Conservation (phyloP, 75 land plant genomes). For the Sequoiadendron giganteum region DNA sequence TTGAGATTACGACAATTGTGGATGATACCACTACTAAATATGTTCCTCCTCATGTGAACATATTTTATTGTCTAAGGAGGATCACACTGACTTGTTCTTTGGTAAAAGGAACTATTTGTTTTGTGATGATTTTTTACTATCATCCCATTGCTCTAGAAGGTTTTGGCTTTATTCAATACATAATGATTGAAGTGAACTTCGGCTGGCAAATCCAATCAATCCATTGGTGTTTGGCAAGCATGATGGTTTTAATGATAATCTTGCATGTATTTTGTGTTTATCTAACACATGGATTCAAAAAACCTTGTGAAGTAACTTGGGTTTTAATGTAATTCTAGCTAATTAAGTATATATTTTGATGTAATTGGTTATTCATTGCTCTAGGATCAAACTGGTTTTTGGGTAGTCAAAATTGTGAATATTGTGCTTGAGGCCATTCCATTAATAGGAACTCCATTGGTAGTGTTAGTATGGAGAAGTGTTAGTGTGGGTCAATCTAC, state of each 20-base stretch:
- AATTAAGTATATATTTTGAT: too few relatives aligned
- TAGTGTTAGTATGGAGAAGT: too few relatives aligned
- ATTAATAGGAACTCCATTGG: too few relatives aligned
- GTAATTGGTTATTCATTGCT: too few relatives aligned
- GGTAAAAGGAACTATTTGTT: slow-evolving; percentile 6
- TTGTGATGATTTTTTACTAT: slow-evolving; percentile 6
- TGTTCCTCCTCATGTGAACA: slow-evolving; percentile 14
- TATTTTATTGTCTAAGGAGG: slow-evolving; percentile 6
- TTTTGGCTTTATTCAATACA: not conserved
- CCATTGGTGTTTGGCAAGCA: not conserved
- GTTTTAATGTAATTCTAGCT: too few relatives aligned
- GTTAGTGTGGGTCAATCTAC: too few relatives aligned
- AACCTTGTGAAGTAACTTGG: too few relatives aligned
- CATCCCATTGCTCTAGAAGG: not conserved
- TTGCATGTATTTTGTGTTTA: not conserved
- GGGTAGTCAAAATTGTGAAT: too few relatives aligned
- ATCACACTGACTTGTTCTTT: slow-evolving; percentile 7
- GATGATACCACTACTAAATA: slow-evolving; percentile 16
- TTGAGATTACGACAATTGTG: slow-evolving; percentile 4
- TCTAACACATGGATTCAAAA: too few relatives aligned
- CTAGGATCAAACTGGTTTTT: too few relatives aligned
- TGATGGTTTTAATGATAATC: slow-evolving; percentile 11
- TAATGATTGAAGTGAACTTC: too few relatives aligned
- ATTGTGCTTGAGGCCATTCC: too few relatives aligned
- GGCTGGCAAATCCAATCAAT: slow-evolving; percentile 6